Percentiles rank a stretch among this genome's conserved stretches.
These are phyloP conservation scores for Sugiyamaella sp. DNA, from an alignment of 1,139 yeast genomes.

Conservation along the genomic window DNA sequence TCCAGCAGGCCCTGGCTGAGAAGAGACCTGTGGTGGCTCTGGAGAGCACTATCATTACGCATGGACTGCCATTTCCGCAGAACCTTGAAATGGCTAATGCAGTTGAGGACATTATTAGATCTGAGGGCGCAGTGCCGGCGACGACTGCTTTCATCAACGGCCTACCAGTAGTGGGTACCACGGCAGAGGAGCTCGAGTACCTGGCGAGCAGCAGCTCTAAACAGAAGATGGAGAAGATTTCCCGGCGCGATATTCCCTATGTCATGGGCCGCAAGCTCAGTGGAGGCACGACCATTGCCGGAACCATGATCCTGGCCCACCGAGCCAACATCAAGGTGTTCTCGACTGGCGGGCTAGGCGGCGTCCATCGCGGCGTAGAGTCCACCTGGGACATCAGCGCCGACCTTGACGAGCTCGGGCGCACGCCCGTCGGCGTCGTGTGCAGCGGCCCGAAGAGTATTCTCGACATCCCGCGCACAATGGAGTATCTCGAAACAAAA, in stretches of 20 bases:
- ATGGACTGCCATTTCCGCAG: conserved; percentile 83
- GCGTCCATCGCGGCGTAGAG: conserved; percentile 83
- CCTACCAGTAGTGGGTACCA: conserved; percentile 67
- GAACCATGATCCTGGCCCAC: conserved; percentile 81
- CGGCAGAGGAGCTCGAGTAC: conserved; percentile 49
- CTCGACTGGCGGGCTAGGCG: conserved; percentile 95
- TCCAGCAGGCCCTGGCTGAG: conserved; percentile 59
- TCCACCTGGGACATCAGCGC: conserved; percentile 81
- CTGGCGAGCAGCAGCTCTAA: conserved; percentile 38
- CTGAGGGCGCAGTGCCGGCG: conserved; percentile 77
- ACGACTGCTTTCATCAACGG: conserved; percentile 82
- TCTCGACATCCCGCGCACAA: conserved; percentile 74
- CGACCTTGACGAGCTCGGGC: conserved; percentile 80
- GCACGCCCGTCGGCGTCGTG: conserved; percentile 84
- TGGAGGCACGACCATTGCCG: conserved; percentile 92
- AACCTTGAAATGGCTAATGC: conserved; percentile 70
- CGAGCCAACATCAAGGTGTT: conserved; percentile 79
- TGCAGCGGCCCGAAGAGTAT: conserved; percentile 93
- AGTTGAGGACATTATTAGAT: conserved; percentile 65
- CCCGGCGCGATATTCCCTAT: conserved; percentile 79
- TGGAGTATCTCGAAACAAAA: conserved; percentile 87
- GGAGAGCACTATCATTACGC: conserved; percentile 87
- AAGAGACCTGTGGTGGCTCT: conserved; percentile 72
- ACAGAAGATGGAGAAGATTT: conserved; percentile 57
- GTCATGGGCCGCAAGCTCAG: conserved; percentile 62